These are phyloP conservation scores for Pichia paraexigua DNA, from an alignment of 805 yeast species.

Conservation along the genomic window DNA sequence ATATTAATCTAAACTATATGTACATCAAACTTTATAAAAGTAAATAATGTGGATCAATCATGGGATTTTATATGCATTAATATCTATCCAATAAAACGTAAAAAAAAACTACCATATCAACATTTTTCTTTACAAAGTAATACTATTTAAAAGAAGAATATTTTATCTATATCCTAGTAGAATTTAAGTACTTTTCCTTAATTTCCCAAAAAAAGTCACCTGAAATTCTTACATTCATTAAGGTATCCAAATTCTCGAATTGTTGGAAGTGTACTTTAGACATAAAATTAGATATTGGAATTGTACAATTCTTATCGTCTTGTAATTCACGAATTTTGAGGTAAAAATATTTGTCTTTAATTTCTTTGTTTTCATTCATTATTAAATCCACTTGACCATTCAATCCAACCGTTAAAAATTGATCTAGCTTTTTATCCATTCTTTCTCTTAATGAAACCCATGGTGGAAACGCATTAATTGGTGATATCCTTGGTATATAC, in stretches of 20 bases:
- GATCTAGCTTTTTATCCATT: conserved; percentile 7
- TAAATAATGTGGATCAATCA: neutral
- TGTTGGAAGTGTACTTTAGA: neutral
- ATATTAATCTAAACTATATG: too few species aligned
- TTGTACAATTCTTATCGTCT: neutral
- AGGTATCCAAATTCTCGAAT: neutral
- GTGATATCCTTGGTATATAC: conserved; percentile 25
- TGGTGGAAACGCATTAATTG: conserved; percentile 20
- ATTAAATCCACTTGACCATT: conserved; percentile 29
- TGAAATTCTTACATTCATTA: neutral
- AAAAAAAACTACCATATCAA: neutral
- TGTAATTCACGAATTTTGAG: neutral
- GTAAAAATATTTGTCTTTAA: neutral
- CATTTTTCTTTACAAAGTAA: neutral
- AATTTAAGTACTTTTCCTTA: neutral
- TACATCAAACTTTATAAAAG: neutral
- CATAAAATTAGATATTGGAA: neutral
- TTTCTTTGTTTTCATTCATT: neutral
- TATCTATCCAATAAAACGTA: too few species aligned
- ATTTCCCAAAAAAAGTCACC: neutral
- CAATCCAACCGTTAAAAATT: conserved; percentile 29
- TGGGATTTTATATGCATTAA: too few species aligned
- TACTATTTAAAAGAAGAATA: too few species aligned
- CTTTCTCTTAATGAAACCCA: conserved; percentile 19
- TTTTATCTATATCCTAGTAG: neutral